These are phyloP conservation scores for Rhizopogon rudus DNA, from an alignment of 768 basidiomycete genomes.

Conservation along the genomic window DNA sequence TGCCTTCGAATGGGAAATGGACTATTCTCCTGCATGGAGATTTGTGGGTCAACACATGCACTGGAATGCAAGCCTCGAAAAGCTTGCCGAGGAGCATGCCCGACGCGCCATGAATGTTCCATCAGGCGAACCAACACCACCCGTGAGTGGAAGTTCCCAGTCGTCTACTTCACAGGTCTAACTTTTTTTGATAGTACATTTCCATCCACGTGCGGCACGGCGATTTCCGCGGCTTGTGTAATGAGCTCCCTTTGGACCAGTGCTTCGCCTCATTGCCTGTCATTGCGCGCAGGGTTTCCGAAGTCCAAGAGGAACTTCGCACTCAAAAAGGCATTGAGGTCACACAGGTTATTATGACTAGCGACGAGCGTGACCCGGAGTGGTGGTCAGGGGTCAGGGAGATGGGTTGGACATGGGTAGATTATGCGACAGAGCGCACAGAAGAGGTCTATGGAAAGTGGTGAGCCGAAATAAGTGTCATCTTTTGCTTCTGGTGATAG, in stretches of 20 bases:
- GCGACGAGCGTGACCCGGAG: constrained; percentile 51
- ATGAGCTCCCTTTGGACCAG: constrained; percentile 32
- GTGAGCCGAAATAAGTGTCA: constrained; percentile 26
- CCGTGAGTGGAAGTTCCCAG: constrained; percentile 28
- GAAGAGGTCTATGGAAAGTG: constrained; percentile 43
- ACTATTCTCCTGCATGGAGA: constrained; percentile 57
- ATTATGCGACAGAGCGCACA: constrained; percentile 41
- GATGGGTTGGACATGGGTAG: constrained; percentile 47
- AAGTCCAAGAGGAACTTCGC: constrained; percentile 45
- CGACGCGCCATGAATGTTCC: constrained; percentile 37
- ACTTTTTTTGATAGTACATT: constrained; percentile 39
- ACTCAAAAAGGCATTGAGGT: constrained; percentile 40
- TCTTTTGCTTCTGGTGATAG: background rate
- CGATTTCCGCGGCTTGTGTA: constrained; percentile 48
- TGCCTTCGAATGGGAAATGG: constrained; percentile 52
- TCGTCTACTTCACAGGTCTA: background rate
- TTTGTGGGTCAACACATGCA: constrained; percentile 48
- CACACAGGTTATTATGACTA: constrained; percentile 58
- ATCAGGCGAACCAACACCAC: constrained; percentile 37
- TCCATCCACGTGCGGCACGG: constrained; percentile 51
- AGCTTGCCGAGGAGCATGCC: constrained; percentile 41
- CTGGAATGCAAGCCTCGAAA: constrained; percentile 39
- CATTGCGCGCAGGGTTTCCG: constrained; percentile 50
- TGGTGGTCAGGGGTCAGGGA: constrained; percentile 53
- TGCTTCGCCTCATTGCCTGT: constrained; percentile 54